Conservation (phyloP, 805 yeast genomes). For the Myxozyma neglecta region DNA sequence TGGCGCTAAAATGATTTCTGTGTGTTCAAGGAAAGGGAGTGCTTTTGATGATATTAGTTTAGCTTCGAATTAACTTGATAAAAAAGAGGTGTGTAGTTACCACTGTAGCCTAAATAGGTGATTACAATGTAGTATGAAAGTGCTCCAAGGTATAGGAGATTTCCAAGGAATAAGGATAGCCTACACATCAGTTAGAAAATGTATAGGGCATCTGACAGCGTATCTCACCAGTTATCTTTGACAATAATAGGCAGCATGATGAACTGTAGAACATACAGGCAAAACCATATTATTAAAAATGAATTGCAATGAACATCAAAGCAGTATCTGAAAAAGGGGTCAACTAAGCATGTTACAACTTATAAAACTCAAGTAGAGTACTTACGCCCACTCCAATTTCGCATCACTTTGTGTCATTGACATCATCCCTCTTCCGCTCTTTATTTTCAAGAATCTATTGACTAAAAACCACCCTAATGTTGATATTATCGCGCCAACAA, state of each 20-base stretch:
- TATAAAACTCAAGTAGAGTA: background rate
- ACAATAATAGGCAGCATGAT: slow-evolving; percentile 70
- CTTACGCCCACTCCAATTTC: slow-evolving; percentile 77
- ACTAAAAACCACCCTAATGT: slow-evolving; percentile 73
- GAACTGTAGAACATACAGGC: slow-evolving; percentile 72
- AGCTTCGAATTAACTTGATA: background rate
- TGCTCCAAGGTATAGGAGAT: slow-evolving; percentile 72
- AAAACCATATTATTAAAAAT: slow-evolving; percentile 76
- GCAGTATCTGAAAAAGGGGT: slow-evolving; percentile 49
- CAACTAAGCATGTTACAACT: background rate
- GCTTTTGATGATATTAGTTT: slow-evolving; percentile 23
- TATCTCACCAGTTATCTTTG: slow-evolving; percentile 52
- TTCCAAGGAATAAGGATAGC: slow-evolving; percentile 71
- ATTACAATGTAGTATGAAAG: slow-evolving; percentile 73
- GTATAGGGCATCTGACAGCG: background rate
- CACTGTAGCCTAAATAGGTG: slow-evolving; percentile 85
- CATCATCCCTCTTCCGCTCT: slow-evolving; percentile 35
- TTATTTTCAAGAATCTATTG: slow-evolving; percentile 58
- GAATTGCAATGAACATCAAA: slow-evolving; percentile 93
- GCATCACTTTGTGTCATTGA: slow-evolving; percentile 42
- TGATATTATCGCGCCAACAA: slow-evolving; percentile 67
- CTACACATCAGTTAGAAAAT: slow-evolving; percentile 5
- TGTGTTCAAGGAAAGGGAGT: slow-evolving; percentile 63
- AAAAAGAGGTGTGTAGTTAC: slow-evolving; percentile 34
- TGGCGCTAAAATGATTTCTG: slow-evolving; percentile 63